phyloP scores from a whole-genome alignment of 331 rosid genomes.

The Quercus tomentella region DNA sequence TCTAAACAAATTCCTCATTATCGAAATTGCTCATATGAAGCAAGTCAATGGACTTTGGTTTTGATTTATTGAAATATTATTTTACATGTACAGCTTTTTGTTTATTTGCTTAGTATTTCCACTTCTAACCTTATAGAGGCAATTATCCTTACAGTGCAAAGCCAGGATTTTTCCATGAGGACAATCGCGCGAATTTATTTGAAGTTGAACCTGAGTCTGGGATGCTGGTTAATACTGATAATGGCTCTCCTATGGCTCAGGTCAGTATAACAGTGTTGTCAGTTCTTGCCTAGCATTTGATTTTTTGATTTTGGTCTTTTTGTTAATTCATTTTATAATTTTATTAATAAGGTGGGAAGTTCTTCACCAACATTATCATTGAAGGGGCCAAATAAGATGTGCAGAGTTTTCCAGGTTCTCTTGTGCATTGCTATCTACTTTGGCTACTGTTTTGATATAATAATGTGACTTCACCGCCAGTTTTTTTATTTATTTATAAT shows the following conservation, averaged over 20 bases:
- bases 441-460: background rate
- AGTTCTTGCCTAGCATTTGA: background rate
- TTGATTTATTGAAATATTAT: background rate
- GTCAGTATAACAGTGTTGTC: constrained; percentile 30
- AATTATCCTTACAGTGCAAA: constrained; percentile 62
- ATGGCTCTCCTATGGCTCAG: constrained; percentile 93
- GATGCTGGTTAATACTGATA: constrained; percentile 91
- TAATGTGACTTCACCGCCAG: background rate
- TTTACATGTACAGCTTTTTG: background rate
- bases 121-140: constrained; percentile 25
- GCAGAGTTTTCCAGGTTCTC: constrained; percentile 80
- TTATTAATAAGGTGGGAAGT: constrained; percentile 69
- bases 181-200: constrained; percentile 82
- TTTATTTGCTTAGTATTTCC: background rate
- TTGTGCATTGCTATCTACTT: constrained; percentile 1
- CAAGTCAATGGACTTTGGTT: background rate
- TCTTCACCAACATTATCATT: constrained; percentile 36
- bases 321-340: background rate
- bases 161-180: constrained; percentile 93
- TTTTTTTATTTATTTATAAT: background rate
- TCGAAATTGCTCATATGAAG: background rate
- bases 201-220: constrained; percentile 90
- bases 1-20: background rate
- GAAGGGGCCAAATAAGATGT: constrained; percentile 36
- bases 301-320: constrained; percentile 1